Percentiles rank a stretch among this genome's conserved stretches.
These are phyloP conservation scores for Aspergillus costaricaensis DNA, from an alignment of 2,329 filamentous ascomycete species.

Conservation along the genomic window DNA sequence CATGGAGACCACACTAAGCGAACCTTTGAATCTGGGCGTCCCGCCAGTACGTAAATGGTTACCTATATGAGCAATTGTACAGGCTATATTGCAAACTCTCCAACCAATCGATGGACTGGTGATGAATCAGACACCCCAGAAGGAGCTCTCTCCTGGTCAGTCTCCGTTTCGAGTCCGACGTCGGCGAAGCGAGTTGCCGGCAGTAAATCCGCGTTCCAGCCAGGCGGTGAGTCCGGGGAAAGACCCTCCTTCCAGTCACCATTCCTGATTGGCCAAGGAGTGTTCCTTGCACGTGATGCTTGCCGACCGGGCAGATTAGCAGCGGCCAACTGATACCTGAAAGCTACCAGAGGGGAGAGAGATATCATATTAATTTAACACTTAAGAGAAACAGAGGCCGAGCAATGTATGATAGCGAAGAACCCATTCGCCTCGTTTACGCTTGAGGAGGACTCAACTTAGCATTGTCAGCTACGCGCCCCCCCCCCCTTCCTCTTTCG, in stretches of 20 bases:
- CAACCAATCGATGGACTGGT: background rate
- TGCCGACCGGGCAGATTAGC: conserved; percentile 5
- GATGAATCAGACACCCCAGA: background rate
- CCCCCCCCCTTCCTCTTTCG: background rate
- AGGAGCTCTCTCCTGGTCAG: background rate
- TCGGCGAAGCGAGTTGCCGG: conserved; percentile 5
- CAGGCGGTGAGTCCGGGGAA: conserved; percentile 3
- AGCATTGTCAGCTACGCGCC: background rate
- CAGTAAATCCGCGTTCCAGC: conserved; percentile 1
- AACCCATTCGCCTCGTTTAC: background rate
- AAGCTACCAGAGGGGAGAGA: too few species aligned
- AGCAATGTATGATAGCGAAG: background rate
- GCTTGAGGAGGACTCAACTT: background rate
- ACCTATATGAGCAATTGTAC: background rate
- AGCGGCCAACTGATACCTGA: conserved; percentile 7
- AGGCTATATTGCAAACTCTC: background rate
- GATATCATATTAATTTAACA: background rate
- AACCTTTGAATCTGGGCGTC: background rate
- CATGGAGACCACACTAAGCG: background rate
- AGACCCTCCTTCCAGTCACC: background rate
- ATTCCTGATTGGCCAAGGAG: background rate
- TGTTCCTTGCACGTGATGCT: conserved; percentile 13
- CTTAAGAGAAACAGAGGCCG: background rate
- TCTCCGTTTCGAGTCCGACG: background rate
- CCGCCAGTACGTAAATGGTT: too few species aligned